phyloP scores from a whole-genome alignment of 208 protist genomes.

The Trypanosoma theileri region DNA sequence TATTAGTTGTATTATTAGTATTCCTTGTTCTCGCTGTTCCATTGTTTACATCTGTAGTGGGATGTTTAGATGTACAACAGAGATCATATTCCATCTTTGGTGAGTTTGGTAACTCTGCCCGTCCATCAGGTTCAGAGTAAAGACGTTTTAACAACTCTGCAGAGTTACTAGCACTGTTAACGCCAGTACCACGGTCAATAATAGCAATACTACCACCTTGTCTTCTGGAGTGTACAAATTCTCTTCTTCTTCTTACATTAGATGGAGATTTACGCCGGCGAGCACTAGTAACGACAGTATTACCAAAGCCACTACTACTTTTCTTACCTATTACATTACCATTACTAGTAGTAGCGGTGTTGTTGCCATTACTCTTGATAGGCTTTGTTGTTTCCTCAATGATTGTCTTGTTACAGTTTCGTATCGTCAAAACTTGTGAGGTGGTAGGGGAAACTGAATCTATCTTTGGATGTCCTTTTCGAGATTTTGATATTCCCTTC shows the following conservation, averaged over 20 bases:
- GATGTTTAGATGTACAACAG: not conserved
- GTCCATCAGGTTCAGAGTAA: too few relatives aligned
- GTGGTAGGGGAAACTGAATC: not conserved
- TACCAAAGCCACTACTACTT: too few relatives aligned
- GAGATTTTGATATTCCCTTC: not conserved
- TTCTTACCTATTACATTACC: not conserved
- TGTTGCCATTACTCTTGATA: constrained; percentile 3
- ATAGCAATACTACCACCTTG: too few relatives aligned
- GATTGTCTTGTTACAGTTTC: not conserved
- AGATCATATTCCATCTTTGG: not conserved
- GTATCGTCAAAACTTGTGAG: not conserved
- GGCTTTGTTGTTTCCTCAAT: not conserved
- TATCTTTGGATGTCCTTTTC: not conserved
- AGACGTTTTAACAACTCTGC: too few relatives aligned
- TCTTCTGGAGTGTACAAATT: too few relatives aligned
- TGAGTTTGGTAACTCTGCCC: too few relatives aligned
- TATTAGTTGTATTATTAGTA: not conserved
- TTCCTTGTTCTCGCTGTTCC: not conserved
- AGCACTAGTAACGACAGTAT: too few relatives aligned
- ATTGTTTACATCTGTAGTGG: not conserved
- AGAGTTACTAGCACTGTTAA: too few relatives aligned
- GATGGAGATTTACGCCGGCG: too few relatives aligned
- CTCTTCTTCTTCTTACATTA: too few relatives aligned
- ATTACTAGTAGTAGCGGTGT: not conserved
- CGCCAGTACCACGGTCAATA: too few relatives aligned